Evolutionary conservation across 768 basidiomycete genomes (phyloP).

Genomic region (Galerina marginata): DNA sequence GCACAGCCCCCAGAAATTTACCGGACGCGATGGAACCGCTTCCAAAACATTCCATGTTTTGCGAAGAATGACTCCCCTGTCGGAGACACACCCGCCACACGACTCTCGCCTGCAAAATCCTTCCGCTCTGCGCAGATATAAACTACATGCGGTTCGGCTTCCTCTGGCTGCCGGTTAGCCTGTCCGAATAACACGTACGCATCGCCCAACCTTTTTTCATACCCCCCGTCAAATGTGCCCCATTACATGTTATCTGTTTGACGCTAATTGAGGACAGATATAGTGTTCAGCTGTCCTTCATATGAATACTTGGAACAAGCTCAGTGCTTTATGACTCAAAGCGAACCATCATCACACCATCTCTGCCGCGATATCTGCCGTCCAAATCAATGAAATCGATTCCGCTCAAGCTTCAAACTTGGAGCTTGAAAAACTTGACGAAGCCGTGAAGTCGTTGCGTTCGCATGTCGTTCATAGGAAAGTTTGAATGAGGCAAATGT

Average conservation of each 20-base stretch:
- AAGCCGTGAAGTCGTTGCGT: conserved; percentile 1
- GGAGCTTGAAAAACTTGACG: not conserved
- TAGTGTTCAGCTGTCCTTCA: not conserved
- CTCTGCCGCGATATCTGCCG: conserved; percentile 5
- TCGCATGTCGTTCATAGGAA: conserved; percentile 5
- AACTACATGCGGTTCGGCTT: not conserved
- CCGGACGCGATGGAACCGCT: conserved; percentile 18
- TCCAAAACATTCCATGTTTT: not conserved
- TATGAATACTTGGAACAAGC: conserved; percentile 2
- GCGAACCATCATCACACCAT: not conserved
- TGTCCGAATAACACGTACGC: not conserved
- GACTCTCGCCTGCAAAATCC: not conserved
- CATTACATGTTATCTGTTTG: no score
- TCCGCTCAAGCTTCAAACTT: conserved; percentile 2
- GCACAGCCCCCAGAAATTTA: conserved; percentile 10
- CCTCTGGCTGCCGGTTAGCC: not conserved
- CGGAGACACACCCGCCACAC: conserved; percentile 1
- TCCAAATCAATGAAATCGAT: conserved; percentile 9
- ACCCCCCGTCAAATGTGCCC: not conserved
- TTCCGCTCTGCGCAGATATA: not conserved
- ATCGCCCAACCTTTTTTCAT: not conserved
- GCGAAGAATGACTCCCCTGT: conserved; percentile 4
- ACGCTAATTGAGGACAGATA: no score
- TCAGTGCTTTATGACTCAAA: not conserved
- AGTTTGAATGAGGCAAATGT: not conserved